Evolutionary conservation across 1,139 yeast species (phyloP).

Genomic region (Pichiaceae sp.): DNA sequence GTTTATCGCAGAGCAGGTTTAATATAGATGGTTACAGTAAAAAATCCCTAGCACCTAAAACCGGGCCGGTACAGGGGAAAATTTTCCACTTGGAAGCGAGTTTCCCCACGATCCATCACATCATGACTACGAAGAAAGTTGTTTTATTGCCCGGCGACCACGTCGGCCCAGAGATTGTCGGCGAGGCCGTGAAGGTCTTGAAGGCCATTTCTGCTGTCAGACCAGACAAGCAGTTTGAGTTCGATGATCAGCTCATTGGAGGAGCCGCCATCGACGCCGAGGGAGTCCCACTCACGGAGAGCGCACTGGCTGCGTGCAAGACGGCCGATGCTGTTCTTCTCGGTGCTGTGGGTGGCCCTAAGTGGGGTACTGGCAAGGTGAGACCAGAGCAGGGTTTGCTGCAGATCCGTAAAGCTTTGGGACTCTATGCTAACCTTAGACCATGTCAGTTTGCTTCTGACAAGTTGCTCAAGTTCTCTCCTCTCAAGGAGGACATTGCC

Average conservation of each 20-base stretch:
- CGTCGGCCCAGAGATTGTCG: constrained; percentile 84
- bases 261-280: constrained; percentile 98
- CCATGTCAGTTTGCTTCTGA: constrained; percentile 96
- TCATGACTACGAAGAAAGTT: constrained; percentile 44
- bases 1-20: constrained; percentile 56
- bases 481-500: constrained; percentile 76
- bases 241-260: constrained; percentile 81
- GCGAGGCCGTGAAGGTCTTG: constrained; percentile 86
- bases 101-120: too few species aligned
- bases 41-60: too few species aligned
- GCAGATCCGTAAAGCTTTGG: constrained; percentile 88
- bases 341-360: constrained; percentile 99
- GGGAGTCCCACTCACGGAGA: constrained; percentile 89
- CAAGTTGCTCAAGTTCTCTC: constrained; percentile 73
- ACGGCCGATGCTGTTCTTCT: constrained; percentile 84
- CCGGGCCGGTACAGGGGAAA: too few species aligned
- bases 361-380: constrained; percentile 92
- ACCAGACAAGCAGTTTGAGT: constrained; percentile 61
- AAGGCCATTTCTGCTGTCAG: constrained; percentile 63
- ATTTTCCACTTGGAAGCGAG: too few species aligned
- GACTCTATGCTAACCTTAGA: constrained; percentile 88
- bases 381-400: constrained; percentile 97
- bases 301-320: constrained; percentile 76
- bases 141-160: constrained; percentile 95
- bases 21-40: constrained; percentile 6